Evolutionary conservation across 352 stramenopile species (phyloP).

Genomic region (Phytophthora colocasiae): DNA sequence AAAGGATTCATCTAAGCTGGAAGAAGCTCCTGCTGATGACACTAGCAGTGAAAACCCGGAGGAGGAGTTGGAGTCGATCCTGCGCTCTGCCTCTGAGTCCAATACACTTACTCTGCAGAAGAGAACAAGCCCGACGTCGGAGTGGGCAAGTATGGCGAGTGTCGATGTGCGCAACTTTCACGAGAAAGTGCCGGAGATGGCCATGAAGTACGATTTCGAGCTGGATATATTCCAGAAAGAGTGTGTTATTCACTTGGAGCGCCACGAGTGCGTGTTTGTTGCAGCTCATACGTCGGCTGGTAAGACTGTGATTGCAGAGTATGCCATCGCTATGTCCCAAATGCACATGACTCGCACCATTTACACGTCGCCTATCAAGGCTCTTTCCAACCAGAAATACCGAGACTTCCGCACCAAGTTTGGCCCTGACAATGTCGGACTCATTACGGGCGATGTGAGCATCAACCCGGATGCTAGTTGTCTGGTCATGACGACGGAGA

Average conservation of each 20-base stretch:
- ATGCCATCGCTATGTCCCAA: slow-evolving; percentile 96
- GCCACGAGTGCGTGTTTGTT: slow-evolving; percentile 96
- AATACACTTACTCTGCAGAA: slow-evolving; percentile 26
- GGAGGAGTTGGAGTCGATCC: slow-evolving; percentile 58
- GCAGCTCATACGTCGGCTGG: slow-evolving; percentile 97
- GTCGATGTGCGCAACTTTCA: slow-evolving; percentile 87
- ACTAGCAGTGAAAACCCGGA: slow-evolving; percentile 45
- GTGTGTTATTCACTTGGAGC: slow-evolving; percentile 94
- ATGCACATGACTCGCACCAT: slow-evolving; percentile 93
- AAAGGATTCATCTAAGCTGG: neutral
- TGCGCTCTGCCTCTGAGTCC: slow-evolving; percentile 31
- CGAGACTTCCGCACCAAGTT: slow-evolving; percentile 96
- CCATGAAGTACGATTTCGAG: slow-evolving; percentile 84
- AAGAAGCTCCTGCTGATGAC: slow-evolving; percentile 1
- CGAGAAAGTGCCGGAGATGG: slow-evolving; percentile 83
- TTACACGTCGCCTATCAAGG: slow-evolving; percentile 99
- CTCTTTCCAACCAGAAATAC: slow-evolving; percentile 99
- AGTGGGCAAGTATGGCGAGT: slow-evolving; percentile 78
- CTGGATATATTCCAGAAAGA: slow-evolving; percentile 98
- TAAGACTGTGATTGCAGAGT: slow-evolving; percentile 99
- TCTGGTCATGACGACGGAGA: slow-evolving; percentile 99
- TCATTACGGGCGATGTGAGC: slow-evolving; percentile 98
- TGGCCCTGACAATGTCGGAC: slow-evolving; percentile 93
- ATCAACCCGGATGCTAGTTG: slow-evolving; percentile 96
- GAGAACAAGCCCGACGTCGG: slow-evolving; percentile 32